Evolutionary conservation across 2,329 filamentous ascomycete species (phyloP), one percentile per base, ranked within the genome.

Genomic region (Talaromyces marneffei): DNA sequence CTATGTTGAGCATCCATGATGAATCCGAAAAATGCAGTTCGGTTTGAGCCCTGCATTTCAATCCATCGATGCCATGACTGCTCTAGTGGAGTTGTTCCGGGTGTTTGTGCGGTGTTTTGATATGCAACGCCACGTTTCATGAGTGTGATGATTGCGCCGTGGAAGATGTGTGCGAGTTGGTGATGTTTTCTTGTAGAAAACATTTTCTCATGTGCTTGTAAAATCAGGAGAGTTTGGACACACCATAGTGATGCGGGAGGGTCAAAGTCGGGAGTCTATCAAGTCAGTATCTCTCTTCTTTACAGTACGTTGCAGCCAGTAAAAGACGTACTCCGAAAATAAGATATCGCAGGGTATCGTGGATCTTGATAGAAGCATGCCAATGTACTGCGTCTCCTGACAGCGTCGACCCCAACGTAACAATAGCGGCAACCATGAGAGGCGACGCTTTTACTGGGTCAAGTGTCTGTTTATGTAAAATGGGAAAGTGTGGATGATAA

Each of bases 1-100:
- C 64, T 65, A 57, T 71, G 69, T 27, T 71, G 69, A 3, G 69
- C 68, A 57, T 71, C 69, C 69, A 71, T 71, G 10, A 70, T 55
- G 42, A 71, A 71, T 0, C 67, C 69, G 40, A 71, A 71, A 52
- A 67, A 70, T 20, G 69, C 69, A 2, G 67, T 67, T 3, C 69
- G 62, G 27, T 66, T 65, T 10, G 66, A 70, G 5, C 65, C 68
- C 50, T 71, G 66, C 35, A 66, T 60, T 44, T 69, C 65, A 27
- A 70, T 63, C 69, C 69, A 71, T 20, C 62, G 64, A 37, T 66
- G 59, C 67, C 66, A 69, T 48, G 66, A 65, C 29, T 63, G 62
- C 33, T 68, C 63, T 16, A 64, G 27, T 12, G 55, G 50, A 2
- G 55, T 60, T 14, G 31, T 6, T 3, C 59, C 64, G 20, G 59